Base-by-base conservation (phyloP, 108 stramenopile genomes). In the Pseudonitzschia pungens region DNA sequence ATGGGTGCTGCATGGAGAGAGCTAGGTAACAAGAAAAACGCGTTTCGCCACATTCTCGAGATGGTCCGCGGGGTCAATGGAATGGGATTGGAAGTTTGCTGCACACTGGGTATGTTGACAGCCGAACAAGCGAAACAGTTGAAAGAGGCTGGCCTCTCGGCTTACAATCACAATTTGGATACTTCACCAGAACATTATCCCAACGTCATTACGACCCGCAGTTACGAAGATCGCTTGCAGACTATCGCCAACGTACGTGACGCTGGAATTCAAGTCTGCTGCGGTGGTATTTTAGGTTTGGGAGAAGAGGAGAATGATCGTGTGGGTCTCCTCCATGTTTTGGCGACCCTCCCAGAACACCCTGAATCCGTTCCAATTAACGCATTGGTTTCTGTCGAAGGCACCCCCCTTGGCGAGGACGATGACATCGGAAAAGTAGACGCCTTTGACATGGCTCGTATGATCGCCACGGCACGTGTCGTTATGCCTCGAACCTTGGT, bases 1-100 rank as follows among this genome's bases (percentile, higher is more conserved):
- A 98, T 98, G 98, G 98, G 98, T 12, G 95, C 96, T 24, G 98
- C 98, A 2, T 98, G 98, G 98, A 89, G 98, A 45, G 96, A 97
- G 77, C 81, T 98, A 64, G 98, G 98, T 11, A 93, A 93, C 78
- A 98, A 98, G 84, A 96, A 97, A 82, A 96, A 97, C 81, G 98
- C 98, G 24, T 98, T 98, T 75, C 81, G 86, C 33, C 95, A 97
- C 74, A 96, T 98, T 74, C 76, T 98, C 22, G 96, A 97, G 26
- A 97, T 98, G 96, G 97, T 98, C 24, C 56, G 78, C 12, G 93
- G 94, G 24, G 95, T 97, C 73, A 96, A 95, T 55, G 85, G 83
- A 12, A 95, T 97, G 96, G 97, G 97, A 51, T 56, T 98, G 32
- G 95, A 96, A 75, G 97, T 97, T 5, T 98, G 98, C 84, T 95